phyloP scores from a whole-genome alignment of 163 green algal genomes.

The Scenedesmus sp. region DNA sequence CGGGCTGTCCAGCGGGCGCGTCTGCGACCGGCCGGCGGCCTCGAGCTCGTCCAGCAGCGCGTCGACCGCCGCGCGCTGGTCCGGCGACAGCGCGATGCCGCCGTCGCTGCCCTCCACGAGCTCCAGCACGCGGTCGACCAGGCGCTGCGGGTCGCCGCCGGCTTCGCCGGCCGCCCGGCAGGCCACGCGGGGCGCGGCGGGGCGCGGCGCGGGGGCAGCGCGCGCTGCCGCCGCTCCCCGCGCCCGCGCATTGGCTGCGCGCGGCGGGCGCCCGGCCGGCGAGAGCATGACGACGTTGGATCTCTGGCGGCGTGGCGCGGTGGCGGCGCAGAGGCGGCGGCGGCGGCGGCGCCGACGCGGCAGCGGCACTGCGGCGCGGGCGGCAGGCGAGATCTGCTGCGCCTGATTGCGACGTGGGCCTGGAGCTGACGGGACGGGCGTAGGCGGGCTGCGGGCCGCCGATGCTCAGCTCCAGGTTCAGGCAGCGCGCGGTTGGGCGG shows the following conservation, averaged over 20 bases:
- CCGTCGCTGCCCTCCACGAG: conserved; percentile 37
- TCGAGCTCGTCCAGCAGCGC: conserved; percentile 56
- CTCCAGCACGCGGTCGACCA: conserved; percentile 15
- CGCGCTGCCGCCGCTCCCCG: neutral
- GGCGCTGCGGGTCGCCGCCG: neutral
- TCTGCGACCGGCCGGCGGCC: conserved; percentile 52
- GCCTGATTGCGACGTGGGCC: too few species aligned
- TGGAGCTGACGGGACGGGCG: too few species aligned
- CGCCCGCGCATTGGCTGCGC: neutral
- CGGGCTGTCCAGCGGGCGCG: conserved; percentile 70
- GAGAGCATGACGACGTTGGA: too few species aligned
- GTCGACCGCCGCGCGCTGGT: conserved; percentile 46
- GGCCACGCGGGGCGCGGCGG: neutral
- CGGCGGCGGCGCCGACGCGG: too few species aligned
- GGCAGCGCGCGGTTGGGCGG: too few species aligned
- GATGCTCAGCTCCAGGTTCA: too few species aligned
- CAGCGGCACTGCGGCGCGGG: too few species aligned
- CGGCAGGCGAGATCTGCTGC: too few species aligned
- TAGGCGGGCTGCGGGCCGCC: too few species aligned
- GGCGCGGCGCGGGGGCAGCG: neutral
- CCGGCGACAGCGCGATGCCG: conserved; percentile 42
- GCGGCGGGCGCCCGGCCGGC: too few species aligned
- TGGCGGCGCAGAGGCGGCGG: too few species aligned
- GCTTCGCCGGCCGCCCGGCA: neutral
- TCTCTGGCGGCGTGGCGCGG: too few species aligned